Evolutionary conservation across 2,329 filamentous ascomycete species (phyloP).

Genomic region (Cladobotryum protrusum): DNA sequence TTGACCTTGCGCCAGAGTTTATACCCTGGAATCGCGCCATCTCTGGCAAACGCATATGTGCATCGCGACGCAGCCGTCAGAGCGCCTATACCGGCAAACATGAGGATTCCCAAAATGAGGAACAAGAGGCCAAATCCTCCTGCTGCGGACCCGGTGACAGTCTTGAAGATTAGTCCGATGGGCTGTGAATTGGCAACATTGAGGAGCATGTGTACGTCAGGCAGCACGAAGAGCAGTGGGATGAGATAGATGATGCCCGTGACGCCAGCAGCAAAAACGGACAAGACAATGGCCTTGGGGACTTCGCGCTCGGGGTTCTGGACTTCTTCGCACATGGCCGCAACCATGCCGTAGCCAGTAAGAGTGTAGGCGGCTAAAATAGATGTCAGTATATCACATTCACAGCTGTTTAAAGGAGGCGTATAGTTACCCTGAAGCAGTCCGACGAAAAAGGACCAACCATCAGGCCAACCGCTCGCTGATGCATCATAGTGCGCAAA

Average conservation of each 20-base stretch:
- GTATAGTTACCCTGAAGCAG: constrained; percentile 40
- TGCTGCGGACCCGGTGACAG: constrained; percentile 62
- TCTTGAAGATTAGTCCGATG: constrained; percentile 70
- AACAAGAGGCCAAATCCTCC: constrained; percentile 73
- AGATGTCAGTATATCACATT: background rate
- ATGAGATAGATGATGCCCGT: constrained; percentile 62
- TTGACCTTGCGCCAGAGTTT: constrained; percentile 61
- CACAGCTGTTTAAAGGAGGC: background rate
- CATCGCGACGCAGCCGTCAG: constrained; percentile 68
- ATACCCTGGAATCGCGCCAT: constrained; percentile 67
- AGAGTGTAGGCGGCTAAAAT: constrained; percentile 41
- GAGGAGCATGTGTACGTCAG: constrained; percentile 58
- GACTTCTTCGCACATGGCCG: constrained; percentile 55
- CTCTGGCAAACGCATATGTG: constrained; percentile 70
- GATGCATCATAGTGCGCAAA: constrained; percentile 64
- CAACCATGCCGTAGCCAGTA: constrained; percentile 47
- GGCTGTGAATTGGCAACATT: constrained; percentile 65
- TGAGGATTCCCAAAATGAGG: constrained; percentile 67
- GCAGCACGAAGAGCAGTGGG: constrained; percentile 69
- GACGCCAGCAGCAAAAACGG: constrained; percentile 57
- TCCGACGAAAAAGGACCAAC: constrained; percentile 52
- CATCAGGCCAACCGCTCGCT: constrained; percentile 62
- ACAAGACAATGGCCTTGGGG: constrained; percentile 62
- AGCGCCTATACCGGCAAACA: constrained; percentile 71
- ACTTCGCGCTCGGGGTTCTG: constrained; percentile 55